phyloP scores from a whole-genome alignment of 2,329 filamentous ascomycete species.

The Parastagonospora nodorum region DNA sequence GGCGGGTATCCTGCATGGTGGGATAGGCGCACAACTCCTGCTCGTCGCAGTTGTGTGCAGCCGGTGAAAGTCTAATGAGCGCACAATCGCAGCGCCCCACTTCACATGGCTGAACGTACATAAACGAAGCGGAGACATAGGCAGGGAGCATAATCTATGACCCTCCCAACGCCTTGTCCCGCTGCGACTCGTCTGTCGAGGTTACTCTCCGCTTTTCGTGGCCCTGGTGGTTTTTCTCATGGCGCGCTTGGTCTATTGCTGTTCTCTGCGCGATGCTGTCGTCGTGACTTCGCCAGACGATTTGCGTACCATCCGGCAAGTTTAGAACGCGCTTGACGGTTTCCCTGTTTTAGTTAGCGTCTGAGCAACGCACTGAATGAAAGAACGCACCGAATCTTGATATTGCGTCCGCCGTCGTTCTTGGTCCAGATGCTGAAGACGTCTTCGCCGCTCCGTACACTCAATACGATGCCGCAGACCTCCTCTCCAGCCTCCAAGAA shows the following conservation, averaged over 20 bases:
- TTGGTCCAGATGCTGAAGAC: slow-evolving; percentile 98
- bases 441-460: slow-evolving; percentile 92
- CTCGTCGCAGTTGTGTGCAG: too few species aligned
- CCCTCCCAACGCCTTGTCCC: slow-evolving; percentile 35
- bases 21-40: too few species aligned
- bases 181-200: slow-evolving; percentile 40
- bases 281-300: slow-evolving; percentile 96
- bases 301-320: slow-evolving; percentile 85
- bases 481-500: slow-evolving; percentile 92
- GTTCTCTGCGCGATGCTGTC: slow-evolving; percentile 92
- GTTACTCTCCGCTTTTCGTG: slow-evolving; percentile 53
- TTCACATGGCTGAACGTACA: neutral
- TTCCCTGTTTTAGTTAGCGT: slow-evolving; percentile 65
- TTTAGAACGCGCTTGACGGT: slow-evolving; percentile 89
- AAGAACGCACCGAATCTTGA: slow-evolving; percentile 83
- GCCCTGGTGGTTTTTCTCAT: slow-evolving; percentile 69
- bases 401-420: slow-evolving; percentile 88
- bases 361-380: neutral
- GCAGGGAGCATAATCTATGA: slow-evolving; percentile 20
- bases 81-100: neutral
- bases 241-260: slow-evolving; percentile 87
- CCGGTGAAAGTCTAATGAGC: too few species aligned
- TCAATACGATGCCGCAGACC: slow-evolving; percentile 92
- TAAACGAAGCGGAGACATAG: slow-evolving; percentile 12
- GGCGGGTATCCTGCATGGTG: too few species aligned